phyloP scores from a whole-genome alignment of 352 stramenopile genomes.

The Phytophthora podocarpi region DNA sequence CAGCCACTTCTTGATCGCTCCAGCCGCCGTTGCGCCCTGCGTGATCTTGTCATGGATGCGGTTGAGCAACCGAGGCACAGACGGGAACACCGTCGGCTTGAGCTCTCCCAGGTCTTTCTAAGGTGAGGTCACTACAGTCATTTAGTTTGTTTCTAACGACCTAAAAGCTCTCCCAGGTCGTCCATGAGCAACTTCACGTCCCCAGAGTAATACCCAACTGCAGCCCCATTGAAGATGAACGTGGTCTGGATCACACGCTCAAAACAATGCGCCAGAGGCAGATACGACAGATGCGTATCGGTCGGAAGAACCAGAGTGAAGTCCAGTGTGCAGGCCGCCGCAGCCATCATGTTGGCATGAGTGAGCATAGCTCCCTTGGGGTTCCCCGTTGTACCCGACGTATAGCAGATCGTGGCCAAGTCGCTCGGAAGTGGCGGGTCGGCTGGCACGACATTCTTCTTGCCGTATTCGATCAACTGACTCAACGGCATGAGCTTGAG shows the following conservation, averaged over 20 bases:
- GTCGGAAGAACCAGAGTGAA: slow-evolving; percentile 17
- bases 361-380: slow-evolving; percentile 75
- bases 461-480: slow-evolving; percentile 44
- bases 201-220: slow-evolving; percentile 92
- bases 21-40: slow-evolving; percentile 54
- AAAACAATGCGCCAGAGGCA: slow-evolving; percentile 95
- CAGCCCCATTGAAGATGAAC: slow-evolving; percentile 67
- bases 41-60: slow-evolving; percentile 95
- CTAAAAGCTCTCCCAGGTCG: slow-evolving; percentile 89
- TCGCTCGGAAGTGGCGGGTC: slow-evolving; percentile 66
- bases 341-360: slow-evolving; percentile 56
- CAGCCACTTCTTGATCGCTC: slow-evolving; percentile 85
- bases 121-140: too few relatives aligned
- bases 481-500: slow-evolving; percentile 48
- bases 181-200: slow-evolving; percentile 89
- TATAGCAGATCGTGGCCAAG: slow-evolving; percentile 94
- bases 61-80: slow-evolving; percentile 93
- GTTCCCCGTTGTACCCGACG: slow-evolving; percentile 73
- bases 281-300: slow-evolving; percentile 88
- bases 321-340: slow-evolving; percentile 10
- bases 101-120: too few relatives aligned
- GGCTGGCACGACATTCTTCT: slow-evolving; percentile 47
- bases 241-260: slow-evolving; percentile 74
- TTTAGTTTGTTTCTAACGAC: too few relatives aligned
- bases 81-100: slow-evolving; percentile 89